These are phyloP conservation scores for Colletotrichum cuscutae DNA, from an alignment of 2,329 filamentous ascomycete genomes.

Conservation along the genomic window DNA sequence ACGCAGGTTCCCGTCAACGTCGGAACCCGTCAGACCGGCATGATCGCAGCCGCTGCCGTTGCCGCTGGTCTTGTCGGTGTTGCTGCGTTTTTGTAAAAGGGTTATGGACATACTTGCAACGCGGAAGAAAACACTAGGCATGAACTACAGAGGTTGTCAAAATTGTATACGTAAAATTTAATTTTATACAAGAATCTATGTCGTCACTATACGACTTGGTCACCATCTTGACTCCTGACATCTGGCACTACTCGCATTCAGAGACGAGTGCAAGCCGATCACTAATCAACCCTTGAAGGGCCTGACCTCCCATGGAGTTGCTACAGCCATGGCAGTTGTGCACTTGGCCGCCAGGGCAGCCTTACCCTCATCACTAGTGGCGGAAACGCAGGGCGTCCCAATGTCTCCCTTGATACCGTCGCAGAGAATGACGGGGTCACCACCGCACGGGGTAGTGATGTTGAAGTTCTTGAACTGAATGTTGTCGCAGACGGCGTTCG, in stretches of 20 bases:
- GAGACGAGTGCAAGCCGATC: background rate
- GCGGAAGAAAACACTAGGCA: background rate
- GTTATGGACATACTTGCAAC: background rate
- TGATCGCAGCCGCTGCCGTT: constrained; percentile 37
- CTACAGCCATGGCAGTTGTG: constrained; percentile 41
- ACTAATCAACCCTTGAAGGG: background rate
- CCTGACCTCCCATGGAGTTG: constrained; percentile 38
- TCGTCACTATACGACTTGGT: background rate
- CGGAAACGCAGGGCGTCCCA: constrained; percentile 46
- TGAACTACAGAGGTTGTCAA: background rate
- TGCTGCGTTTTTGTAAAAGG: constrained; percentile 39
- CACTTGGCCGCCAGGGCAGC: constrained; percentile 46
- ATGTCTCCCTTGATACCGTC: constrained; percentile 56
- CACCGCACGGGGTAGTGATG: constrained; percentile 61
- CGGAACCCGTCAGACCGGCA: constrained; percentile 39
- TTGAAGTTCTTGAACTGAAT: constrained; percentile 63
- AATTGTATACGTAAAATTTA: background rate
- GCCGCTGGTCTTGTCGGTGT: constrained; percentile 41
- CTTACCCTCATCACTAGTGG: constrained; percentile 45
- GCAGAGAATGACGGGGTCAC: constrained; percentile 58
- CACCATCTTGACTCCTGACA: too few relatives aligned
- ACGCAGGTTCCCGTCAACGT: constrained; percentile 27
- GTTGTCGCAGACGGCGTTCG: constrained; percentile 63
- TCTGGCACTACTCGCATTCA: background rate
- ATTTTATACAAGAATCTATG: constrained; percentile 18